Conservation (phyloP, 23 red algal genomes). For the Gracilaria domingensis region DNA sequence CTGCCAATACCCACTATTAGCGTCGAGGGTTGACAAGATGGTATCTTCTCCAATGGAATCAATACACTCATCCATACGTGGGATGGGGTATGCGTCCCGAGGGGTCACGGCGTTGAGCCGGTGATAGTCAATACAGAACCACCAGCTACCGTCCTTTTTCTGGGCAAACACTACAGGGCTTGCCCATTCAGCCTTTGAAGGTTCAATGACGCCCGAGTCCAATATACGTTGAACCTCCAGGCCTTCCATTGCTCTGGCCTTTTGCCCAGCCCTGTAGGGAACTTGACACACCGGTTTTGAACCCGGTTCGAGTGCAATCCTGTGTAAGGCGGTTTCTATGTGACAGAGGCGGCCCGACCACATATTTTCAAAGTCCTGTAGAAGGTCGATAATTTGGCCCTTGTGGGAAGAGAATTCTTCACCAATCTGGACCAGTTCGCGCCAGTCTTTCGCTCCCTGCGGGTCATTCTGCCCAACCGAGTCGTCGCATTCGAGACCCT, state of each 20-base stretch:
- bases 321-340: background rate
- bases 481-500: background rate
- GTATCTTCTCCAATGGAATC: slow-evolving; percentile 15
- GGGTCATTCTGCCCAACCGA: background rate
- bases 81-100: slow-evolving; percentile 9
- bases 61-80: slow-evolving; percentile 13
- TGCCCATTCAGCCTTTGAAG: slow-evolving; percentile 17
- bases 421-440: background rate
- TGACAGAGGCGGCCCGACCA: background rate
- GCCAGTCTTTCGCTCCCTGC: background rate
- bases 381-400: background rate
- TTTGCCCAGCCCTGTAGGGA: slow-evolving; percentile 11
- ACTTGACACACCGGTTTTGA: background rate
- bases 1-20: slow-evolving; percentile 22
- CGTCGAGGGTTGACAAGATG: slow-evolving; percentile 19
- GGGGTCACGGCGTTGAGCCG: slow-evolving; percentile 1
- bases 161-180: slow-evolving; percentile 9
- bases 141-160: background rate
- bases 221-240: background rate
- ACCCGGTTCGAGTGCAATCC: background rate
- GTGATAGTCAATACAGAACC: slow-evolving; percentile 25
- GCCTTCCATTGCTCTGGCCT: background rate
- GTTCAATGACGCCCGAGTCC: slow-evolving; percentile 3
- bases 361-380: slow-evolving; percentile 15
- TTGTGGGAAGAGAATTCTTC: background rate